Conservation (phyloP, 139 green algal genomes). For the Coccomyxa sp. region DNA sequence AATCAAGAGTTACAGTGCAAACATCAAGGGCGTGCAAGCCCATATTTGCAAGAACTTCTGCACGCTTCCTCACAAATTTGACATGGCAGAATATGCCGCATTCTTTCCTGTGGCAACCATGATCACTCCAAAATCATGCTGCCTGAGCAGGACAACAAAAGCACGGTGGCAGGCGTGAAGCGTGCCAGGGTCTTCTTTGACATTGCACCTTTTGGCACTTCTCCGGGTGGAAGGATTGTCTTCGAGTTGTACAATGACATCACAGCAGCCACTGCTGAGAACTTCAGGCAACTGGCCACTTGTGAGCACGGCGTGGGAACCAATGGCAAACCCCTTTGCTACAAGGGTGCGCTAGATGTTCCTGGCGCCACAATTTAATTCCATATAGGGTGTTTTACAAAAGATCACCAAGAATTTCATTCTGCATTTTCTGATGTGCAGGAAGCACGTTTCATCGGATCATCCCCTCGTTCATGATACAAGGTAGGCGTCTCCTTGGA, state of each 20-base stretch:
- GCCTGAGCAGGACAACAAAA: too few relatives aligned
- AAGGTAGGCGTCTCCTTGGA: constrained; percentile 20
- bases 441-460: constrained; percentile 43
- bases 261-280: constrained; percentile 77
- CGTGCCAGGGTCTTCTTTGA: constrained; percentile 3
- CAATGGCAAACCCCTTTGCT: constrained; percentile 73
- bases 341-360: constrained; percentile 42
- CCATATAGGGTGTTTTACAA: neutral
- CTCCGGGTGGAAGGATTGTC: constrained; percentile 66
- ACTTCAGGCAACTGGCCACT: constrained; percentile 55
- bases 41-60: too few relatives aligned
- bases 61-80: too few relatives aligned
- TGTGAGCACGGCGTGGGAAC: constrained; percentile 67
- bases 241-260: constrained; percentile 73
- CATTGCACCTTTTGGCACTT: constrained; percentile 46
- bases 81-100: too few relatives aligned
- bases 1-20: too few relatives aligned
- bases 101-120: too few relatives aligned
- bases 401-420: neutral
- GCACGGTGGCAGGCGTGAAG: neutral
- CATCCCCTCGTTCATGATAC: constrained; percentile 87
- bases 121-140: too few relatives aligned
- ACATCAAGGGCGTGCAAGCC: too few relatives aligned
- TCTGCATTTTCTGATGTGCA: neutral
- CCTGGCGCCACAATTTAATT: neutral